Percentiles rank a stretch among this genome's conserved stretches.
phyloP scores from a whole-genome alignment of 495 filamentous ascomycete genomes.

The Aspergillus coremiiformis region DNA sequence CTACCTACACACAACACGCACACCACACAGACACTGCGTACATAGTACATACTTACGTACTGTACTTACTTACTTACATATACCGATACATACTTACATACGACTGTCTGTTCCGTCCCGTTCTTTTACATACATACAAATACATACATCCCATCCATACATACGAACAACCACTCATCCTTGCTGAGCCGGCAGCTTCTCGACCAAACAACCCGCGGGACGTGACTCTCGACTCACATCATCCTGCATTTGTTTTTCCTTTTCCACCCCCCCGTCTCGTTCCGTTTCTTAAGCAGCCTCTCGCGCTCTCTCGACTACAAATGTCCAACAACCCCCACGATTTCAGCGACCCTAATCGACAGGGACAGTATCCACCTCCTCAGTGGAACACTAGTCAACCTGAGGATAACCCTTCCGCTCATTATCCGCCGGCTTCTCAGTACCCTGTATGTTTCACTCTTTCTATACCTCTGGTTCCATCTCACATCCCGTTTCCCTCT shows the following conservation, averaged over 20 bases:
- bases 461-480: slow-evolving; percentile 4
- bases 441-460: slow-evolving; percentile 36
- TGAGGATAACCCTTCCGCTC: slow-evolving; percentile 32
- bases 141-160: slow-evolving; percentile 5
- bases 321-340: slow-evolving; percentile 45
- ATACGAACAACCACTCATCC: slow-evolving; percentile 4
- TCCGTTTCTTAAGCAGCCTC: slow-evolving; percentile 15
- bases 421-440: slow-evolving; percentile 27
- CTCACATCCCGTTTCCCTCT: slow-evolving; percentile 3
- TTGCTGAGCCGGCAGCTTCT: slow-evolving; percentile 2
- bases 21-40: too few relatives aligned
- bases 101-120: too few relatives aligned
- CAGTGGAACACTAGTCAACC: slow-evolving; percentile 41
- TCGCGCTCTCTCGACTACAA: slow-evolving; percentile 22
- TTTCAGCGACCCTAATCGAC: slow-evolving; percentile 35
- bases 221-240: slow-evolving; percentile 23
- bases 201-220: slow-evolving; percentile 14
- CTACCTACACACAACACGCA: too few relatives aligned
- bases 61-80: too few relatives aligned
- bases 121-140: slow-evolving; percentile 11
- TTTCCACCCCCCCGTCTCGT: slow-evolving; percentile 6
- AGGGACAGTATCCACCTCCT: slow-evolving; percentile 40
- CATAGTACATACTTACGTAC: too few relatives aligned
- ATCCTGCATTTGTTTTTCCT: slow-evolving; percentile 22
- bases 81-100: too few relatives aligned